These are phyloP conservation scores for Euphorbia tirucalli DNA, from an alignment of 345 rosid genomes.

Conservation along the genomic window DNA sequence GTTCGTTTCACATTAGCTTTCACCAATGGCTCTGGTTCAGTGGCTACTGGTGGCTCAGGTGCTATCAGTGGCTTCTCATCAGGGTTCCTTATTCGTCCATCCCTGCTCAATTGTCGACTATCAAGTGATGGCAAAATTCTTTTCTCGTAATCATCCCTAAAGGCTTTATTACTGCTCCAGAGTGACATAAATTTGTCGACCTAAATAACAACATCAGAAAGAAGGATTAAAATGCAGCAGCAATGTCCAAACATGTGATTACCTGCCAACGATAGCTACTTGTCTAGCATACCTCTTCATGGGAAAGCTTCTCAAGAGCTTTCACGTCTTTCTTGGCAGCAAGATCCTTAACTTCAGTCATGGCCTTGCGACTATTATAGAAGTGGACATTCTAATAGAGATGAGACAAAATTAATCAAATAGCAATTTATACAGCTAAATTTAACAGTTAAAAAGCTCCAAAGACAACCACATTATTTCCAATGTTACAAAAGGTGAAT, in stretches of 20 bases:
- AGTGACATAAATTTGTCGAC: conserved; percentile 71
- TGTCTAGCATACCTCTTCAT: conserved; percentile 44
- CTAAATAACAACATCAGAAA: conserved; percentile 34
- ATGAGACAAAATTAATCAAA: background rate
- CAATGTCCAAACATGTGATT: background rate
- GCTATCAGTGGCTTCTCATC: conserved; percentile 58
- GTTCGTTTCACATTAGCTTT: conserved; percentile 53
- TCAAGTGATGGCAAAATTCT: conserved; percentile 63
- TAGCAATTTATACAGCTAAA: background rate
- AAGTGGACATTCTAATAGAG: conserved; percentile 50
- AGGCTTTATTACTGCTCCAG: conserved; percentile 63
- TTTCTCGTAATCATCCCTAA: conserved; percentile 86
- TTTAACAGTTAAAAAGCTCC: background rate
- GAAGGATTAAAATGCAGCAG: conserved; percentile 20
- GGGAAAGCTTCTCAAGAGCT: conserved; percentile 53
- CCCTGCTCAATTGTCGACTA: conserved; percentile 55
- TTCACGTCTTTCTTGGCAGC: conserved; percentile 55
- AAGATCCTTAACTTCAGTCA: conserved; percentile 58
- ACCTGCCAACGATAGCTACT: conserved; percentile 5
- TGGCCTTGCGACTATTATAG: conserved; percentile 42
- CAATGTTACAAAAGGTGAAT: background rate
- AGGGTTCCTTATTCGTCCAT: conserved; percentile 62
- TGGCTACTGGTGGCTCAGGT: conserved; percentile 34
- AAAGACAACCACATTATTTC: background rate
- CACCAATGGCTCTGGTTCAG: conserved; percentile 36